Base-by-base conservation (phyloP, 2,329 filamentous ascomycete genomes). In the Colletotrichum sp. region DNA sequence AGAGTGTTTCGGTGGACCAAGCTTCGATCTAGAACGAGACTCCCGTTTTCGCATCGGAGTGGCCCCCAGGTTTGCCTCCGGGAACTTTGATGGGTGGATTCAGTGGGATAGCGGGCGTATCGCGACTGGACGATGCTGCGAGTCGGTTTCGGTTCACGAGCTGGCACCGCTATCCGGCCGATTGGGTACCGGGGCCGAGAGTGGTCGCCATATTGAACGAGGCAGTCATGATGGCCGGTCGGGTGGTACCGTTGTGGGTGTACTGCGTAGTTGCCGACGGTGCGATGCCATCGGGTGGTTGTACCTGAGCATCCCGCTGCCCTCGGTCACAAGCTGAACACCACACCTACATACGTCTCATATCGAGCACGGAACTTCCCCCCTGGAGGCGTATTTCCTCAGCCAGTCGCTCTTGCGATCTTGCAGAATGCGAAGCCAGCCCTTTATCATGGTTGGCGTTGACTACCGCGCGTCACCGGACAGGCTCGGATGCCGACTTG, bases 261-360 rank as follows among this genome's bases (percentile, higher is more conserved):
- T 36, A 7, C 13, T 15, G 34, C 13, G 34, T 1, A 44, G 5
- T 44, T 44, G 39, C 39, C 39, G 39, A 44, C 18, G 18, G 9
- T 44, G 0, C 39, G 39, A 44, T n/a, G 0, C 18, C 5, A n/a
- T 44, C 5, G 18, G 39, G 39, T 6, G 18, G 39, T n/a, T 18
- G 39, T 6, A n/a, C 39, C 10, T 2, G 0, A 2, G 36, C 16
- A n/a, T 44, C 1, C 1, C 1, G 36, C 39, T 44, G 39, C 39
- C 39, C 8, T 44, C 39, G 18, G 10, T 44, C 18, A 44, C 39
- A 44, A 44, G 39, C 39, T n/a, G 39, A 10, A 44, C 0, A 44
- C 0, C 9, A n/a, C 8, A 44, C 39, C 5, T 44, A n/a, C 39
- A 10, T 6, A n/a, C 39, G 5, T n/a, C 39, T n/a, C 36, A 8